Evolutionary conservation across 306 rosid genomes (phyloP).

Genomic region (Abrus precatorius): DNA sequence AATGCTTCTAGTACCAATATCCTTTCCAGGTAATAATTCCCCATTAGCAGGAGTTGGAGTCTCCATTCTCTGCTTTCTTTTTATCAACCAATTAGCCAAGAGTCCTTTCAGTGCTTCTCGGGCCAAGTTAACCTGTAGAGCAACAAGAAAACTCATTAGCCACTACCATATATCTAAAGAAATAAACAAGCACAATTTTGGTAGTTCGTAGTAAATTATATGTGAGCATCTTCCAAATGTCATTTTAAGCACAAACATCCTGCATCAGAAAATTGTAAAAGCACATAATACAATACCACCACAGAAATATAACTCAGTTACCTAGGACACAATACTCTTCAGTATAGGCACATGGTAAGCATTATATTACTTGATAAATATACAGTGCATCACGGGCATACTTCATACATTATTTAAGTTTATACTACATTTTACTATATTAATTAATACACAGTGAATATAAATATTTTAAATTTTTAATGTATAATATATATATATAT

Average conservation of each 20-base stretch:
- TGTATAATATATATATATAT: no score
- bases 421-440: no score
- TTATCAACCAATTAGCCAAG: slow-evolving; percentile 76
- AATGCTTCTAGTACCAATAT: slow-evolving; percentile 62
- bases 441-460: no score
- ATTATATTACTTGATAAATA: no score
- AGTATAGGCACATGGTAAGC: no score
- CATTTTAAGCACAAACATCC: background rate
- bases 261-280: slow-evolving; percentile 3
- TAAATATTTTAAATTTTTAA: no score
- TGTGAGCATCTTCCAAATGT: slow-evolving; percentile 12
- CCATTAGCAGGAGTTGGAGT: slow-evolving; percentile 71
- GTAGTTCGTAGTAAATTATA: slow-evolving; percentile 2
- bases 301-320: background rate
- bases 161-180: slow-evolving; percentile 31
- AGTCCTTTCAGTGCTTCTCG: slow-evolving; percentile 93
- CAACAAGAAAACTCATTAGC: slow-evolving; percentile 25
- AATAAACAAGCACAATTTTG: slow-evolving; percentile 28
- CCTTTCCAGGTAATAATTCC: slow-evolving; percentile 74
- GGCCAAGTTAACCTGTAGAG: slow-evolving; percentile 78
- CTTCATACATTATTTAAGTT: no score
- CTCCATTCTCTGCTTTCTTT: slow-evolving; percentile 71
- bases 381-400: no score
- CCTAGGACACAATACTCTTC: background rate
- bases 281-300: slow-evolving; percentile 9